phyloP scores from a whole-genome alignment of 371 early-diverging fungal genomes.

The Quaeritorhiza haematococci region DNA sequence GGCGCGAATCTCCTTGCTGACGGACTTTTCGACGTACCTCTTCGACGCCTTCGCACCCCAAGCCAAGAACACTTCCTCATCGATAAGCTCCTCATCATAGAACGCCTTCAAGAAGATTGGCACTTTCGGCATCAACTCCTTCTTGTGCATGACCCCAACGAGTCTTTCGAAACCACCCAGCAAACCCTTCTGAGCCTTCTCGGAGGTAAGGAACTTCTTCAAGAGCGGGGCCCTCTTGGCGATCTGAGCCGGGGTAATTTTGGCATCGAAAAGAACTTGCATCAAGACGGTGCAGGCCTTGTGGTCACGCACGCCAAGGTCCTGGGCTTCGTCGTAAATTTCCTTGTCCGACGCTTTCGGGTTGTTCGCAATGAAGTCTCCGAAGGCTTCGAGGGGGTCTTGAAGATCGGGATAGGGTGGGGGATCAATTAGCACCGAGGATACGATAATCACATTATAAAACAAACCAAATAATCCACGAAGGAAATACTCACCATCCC shows the following conservation, averaged over 20 bases:
- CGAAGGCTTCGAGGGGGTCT: slow-evolving; percentile 42
- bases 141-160: slow-evolving; percentile 61
- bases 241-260: slow-evolving; percentile 34
- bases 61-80: slow-evolving; percentile 80
- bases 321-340: slow-evolving; percentile 70
- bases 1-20: slow-evolving; percentile 67
- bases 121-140: slow-evolving; percentile 64
- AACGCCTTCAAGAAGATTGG: slow-evolving; percentile 79
- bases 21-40: slow-evolving; percentile 78
- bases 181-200: slow-evolving; percentile 83
- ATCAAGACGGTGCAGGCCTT: slow-evolving; percentile 37
- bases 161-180: slow-evolving; percentile 91
- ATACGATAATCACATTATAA: slow-evolving; percentile 1
- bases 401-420: neutral
- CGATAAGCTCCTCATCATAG: slow-evolving; percentile 86
- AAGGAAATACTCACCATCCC: slow-evolving; percentile 22
- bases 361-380: slow-evolving; percentile 25
- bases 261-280: slow-evolving; percentile 32
- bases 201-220: slow-evolving; percentile 44
- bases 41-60: slow-evolving; percentile 90
- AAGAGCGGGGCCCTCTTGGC: slow-evolving; percentile 61
- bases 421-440: neutral
- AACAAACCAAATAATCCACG: slow-evolving; percentile 1
- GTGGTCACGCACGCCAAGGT: slow-evolving; percentile 70
- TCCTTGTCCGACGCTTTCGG: slow-evolving; percentile 53